Base-by-base conservation (phyloP, 2,329 filamentous ascomycete genomes). In the Whalleya microplaca region DNA sequence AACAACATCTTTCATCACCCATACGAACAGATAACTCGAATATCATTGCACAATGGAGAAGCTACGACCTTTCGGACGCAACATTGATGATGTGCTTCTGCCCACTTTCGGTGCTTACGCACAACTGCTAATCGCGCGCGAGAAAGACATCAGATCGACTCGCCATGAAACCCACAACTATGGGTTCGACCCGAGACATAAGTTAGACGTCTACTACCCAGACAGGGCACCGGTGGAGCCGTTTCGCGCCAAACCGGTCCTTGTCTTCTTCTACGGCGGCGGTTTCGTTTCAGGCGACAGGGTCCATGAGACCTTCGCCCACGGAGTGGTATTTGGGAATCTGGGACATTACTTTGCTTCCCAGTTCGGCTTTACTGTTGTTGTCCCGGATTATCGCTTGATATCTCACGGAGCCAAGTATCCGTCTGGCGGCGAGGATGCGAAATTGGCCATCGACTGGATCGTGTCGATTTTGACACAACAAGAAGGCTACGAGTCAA, bases 401-500 rank as follows among this genome's bases (percentile, higher is more conserved):
- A 60, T 75, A 18, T 62, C 66, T 3, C 73, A 78, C 46, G 73
- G 71, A n/a, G 75, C 73, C 1, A 65, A 55, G 16, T 77, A 71
- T 53, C 75, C 75, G 1, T 75, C 73, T 5, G 75, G 75, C 16
- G 75, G 75, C 46, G 71, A 76, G 57, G 75, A 77, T 50, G 53
- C 77, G 6, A 64, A 63, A 40, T 51, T 71, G 18, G 71, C 68
- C 2, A 59, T 75, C 8, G 70, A 75, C 19, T 77, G 74, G 74
- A 58, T 75, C 50, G 56, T 50, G 27, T 44, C 53, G 3, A 64
- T 62, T 23, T 54, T 69, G 19, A 50, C 65, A 16, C 40, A 53
- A 47, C 59, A 59, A 41, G 59, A 63, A 2, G 66, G 69, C 1
- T 63, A 64, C 12, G 67, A 63, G 21, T 64, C 62, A 3, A 63